phyloP scores from a whole-genome alignment of 257 asterid genomes.

The Fraxinus cuspidata region DNA sequence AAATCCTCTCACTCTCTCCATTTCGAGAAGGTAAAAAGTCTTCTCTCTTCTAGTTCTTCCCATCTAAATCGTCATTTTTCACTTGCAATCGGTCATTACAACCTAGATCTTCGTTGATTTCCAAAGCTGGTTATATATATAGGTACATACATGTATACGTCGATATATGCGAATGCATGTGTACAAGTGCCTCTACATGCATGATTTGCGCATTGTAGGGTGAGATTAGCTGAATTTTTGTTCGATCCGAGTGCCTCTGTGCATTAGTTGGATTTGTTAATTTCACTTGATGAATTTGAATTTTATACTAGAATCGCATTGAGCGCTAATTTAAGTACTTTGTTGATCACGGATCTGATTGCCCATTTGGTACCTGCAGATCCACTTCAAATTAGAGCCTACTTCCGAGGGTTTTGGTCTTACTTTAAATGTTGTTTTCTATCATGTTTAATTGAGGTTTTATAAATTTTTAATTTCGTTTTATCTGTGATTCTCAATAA shows the following conservation, averaged over 20 bases:
- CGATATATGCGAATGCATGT: background rate
- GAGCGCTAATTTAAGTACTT: background rate
- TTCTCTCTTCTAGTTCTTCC: background rate
- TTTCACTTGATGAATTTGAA: background rate
- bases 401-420: background rate
- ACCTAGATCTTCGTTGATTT: background rate
- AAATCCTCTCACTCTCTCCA: background rate
- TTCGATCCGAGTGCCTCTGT: constrained; percentile 3
- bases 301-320: background rate
- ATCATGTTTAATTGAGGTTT: background rate
- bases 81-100: background rate
- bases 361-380: background rate
- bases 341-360: background rate
- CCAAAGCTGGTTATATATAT: background rate
- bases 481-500: background rate
- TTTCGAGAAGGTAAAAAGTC: background rate
- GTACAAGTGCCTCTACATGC: background rate
- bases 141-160: background rate
- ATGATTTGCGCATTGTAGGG: background rate
- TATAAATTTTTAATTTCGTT: too few species aligned
- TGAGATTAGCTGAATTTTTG: background rate
- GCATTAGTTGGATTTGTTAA: background rate
- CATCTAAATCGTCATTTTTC: background rate
- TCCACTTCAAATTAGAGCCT: background rate
- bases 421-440: background rate